Conservation (phyloP, 2,329 filamentous ascomycete species). For the Albifimbria verrucaria region DNA sequence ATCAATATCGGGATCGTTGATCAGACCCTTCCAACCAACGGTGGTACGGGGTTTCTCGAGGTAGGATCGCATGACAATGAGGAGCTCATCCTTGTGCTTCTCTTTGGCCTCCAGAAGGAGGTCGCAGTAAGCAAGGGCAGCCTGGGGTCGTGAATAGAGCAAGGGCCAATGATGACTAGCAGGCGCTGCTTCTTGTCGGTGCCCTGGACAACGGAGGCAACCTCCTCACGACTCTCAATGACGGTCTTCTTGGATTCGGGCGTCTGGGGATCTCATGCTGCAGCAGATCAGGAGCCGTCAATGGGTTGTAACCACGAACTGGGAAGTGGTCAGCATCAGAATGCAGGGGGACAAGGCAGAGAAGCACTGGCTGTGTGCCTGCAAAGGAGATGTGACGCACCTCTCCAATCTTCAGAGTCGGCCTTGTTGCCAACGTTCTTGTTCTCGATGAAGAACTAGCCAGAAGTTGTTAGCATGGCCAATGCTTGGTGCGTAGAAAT, state of each 20-base stretch:
- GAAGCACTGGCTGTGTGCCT: neutral
- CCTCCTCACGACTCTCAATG: constrained; percentile 58
- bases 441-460: constrained; percentile 70
- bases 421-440: constrained; percentile 73
- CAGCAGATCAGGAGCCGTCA: constrained; percentile 90
- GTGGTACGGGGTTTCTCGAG: constrained; percentile 98
- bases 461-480: neutral
- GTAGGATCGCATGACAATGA: constrained; percentile 97
- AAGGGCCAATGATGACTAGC: constrained; percentile 83
- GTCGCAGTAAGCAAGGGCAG: constrained; percentile 90
- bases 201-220: constrained; percentile 66
- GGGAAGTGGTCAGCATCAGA: constrained; percentile 21
- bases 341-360: too few relatives aligned
- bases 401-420: constrained; percentile 77
- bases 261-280: constrained; percentile 82
- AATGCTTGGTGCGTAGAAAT: neutral
- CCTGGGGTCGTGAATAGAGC: constrained; percentile 94
- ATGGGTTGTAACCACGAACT: constrained; percentile 88
- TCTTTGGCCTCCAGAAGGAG: constrained; percentile 76
- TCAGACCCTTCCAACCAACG: constrained; percentile 97
- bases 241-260: constrained; percentile 58
- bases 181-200: constrained; percentile 58
- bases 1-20: constrained; percentile 98
- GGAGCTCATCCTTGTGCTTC: constrained; percentile 83
- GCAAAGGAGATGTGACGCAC: constrained; percentile 45